Evolutionary conservation across 2,329 filamentous ascomycete species (phyloP).

Genomic region (Sordariomycetes sp.): DNA sequence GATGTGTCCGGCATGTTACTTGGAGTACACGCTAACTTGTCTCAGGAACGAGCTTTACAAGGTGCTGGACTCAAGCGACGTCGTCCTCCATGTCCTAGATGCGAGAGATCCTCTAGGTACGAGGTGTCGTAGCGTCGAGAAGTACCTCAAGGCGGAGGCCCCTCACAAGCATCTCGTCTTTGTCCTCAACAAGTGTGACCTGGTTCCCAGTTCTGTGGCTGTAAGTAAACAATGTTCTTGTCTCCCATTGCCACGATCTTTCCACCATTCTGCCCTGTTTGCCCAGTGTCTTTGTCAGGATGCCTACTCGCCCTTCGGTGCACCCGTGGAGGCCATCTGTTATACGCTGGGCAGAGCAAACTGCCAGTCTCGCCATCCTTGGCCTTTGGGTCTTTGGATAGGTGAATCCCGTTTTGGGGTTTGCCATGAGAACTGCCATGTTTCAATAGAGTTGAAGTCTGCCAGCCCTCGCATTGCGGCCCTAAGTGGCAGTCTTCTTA

Average conservation of each 20-base stretch:
- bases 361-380: constrained; percentile 25
- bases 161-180: constrained; percentile 80
- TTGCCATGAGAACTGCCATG: constrained; percentile 65
- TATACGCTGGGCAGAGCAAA: constrained; percentile 98
- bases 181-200: constrained; percentile 46
- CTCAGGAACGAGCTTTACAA: constrained; percentile 74
- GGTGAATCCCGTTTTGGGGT: constrained; percentile 83
- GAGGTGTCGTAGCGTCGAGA: constrained; percentile 66
- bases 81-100: constrained; percentile 90
- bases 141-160: constrained; percentile 86
- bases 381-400: constrained; percentile 36
- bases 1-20: background rate
- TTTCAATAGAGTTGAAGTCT: constrained; percentile 95
- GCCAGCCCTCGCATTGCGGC: constrained; percentile 44
- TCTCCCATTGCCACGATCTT: constrained; percentile 6
- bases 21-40: background rate
- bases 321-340: constrained; percentile 79
- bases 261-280: constrained; percentile 16
- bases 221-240: constrained; percentile 54
- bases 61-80: constrained; percentile 72
- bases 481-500: constrained; percentile 84
- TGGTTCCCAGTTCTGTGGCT: constrained; percentile 85
- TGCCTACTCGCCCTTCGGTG: constrained; percentile 43
- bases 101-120: constrained; percentile 85
- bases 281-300: constrained; percentile 80